Percentiles rank a stretch among this genome's conserved stretches.
Evolutionary conservation across 1,284 basidiomycete species (phyloP).

Genomic region (Mycosarcoma mackinlayi): DNA sequence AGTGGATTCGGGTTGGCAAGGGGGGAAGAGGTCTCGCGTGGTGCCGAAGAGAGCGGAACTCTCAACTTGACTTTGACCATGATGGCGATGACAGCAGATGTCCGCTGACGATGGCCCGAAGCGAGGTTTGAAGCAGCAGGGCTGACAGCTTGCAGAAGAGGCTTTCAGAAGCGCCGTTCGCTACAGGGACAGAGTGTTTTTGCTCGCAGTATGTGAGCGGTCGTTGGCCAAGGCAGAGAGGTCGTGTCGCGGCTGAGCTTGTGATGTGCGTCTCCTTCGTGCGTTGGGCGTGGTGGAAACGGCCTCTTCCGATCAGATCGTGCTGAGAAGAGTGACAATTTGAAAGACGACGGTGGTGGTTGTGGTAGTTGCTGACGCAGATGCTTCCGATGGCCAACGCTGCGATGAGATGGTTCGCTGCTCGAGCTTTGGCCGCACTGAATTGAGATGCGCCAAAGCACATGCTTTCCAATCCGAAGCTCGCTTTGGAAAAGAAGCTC

Average conservation of each 20-base stretch:
- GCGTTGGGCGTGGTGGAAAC: too few relatives aligned
- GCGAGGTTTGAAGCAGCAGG: background rate
- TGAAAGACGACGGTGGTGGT: too few relatives aligned
- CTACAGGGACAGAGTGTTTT: too few relatives aligned
- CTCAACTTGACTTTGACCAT: conserved; percentile 53
- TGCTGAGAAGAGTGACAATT: too few relatives aligned
- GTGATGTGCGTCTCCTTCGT: too few relatives aligned
- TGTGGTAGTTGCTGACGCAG: too few relatives aligned
- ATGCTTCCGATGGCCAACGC: background rate
- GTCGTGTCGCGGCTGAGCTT: too few relatives aligned
- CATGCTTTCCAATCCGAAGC: background rate
- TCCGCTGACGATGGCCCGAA: background rate
- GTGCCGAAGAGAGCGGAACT: conserved; percentile 45
- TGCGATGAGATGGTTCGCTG: background rate
- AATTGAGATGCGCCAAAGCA: background rate
- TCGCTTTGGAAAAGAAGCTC: conserved; percentile 4
- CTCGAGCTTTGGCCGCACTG: background rate
- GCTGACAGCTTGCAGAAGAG: background rate
- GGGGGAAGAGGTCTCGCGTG: conserved; percentile 46
- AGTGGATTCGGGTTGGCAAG: conserved; percentile 41
- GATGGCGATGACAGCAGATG: background rate
- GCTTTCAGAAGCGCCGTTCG: too few relatives aligned
- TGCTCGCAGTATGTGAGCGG: too few relatives aligned
- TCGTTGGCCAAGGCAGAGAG: too few relatives aligned
- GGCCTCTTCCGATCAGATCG: too few relatives aligned